Evolutionary conservation across 768 basidiomycete species (phyloP), one percentile per base, ranked within the genome.

Genomic region (Polyporus arcularius): DNA sequence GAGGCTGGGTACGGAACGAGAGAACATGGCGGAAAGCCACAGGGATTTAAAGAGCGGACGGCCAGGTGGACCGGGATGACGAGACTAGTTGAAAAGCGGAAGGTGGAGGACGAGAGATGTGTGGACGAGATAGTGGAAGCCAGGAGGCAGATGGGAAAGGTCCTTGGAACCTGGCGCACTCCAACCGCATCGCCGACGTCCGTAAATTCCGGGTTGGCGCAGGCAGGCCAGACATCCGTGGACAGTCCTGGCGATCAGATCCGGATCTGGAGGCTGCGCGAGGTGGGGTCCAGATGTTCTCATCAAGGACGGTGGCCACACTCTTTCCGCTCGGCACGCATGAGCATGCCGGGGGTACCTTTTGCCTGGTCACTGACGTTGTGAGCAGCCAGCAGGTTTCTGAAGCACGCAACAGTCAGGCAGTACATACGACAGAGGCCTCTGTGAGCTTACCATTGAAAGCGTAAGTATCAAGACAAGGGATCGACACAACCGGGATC

Each of bases 181-280:
- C 41, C 51, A 32, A 53, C 30, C 57, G 57, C 40, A 15, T 40
- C 57, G 57, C 57, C 57, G 57, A 58, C 41, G 14, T 28, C 32
- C 41, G 54, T 46, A 26, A 30, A 53, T 51, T 26, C 43, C 45
- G 50, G 52, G 41, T 18, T 52, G n/a, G 43, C 7, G 7, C 21
- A 45, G 43, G 14, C 43, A 8, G 3, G 21, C 14, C 41, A 42
- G 41, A 12, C 14, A n/a, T 15, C n/a, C 43, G 43, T 16, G n/a
- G 16, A 21, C 35, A 8, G 42, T 58, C 53, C 57, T 53, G 30
- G 52, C 52, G 52, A 59, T 59, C 58, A 54, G 38, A 59, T 59
- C 52, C 47, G 52, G 52, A 59, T 54, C 52, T 10, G 10, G 38
- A 18, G 30, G 46, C 35, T 46, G 58, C 39, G 47, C 40, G 51